Conservation (phyloP, 2,329 filamentous ascomycete genomes). For the Ophiostoma pallidulum region DNA sequence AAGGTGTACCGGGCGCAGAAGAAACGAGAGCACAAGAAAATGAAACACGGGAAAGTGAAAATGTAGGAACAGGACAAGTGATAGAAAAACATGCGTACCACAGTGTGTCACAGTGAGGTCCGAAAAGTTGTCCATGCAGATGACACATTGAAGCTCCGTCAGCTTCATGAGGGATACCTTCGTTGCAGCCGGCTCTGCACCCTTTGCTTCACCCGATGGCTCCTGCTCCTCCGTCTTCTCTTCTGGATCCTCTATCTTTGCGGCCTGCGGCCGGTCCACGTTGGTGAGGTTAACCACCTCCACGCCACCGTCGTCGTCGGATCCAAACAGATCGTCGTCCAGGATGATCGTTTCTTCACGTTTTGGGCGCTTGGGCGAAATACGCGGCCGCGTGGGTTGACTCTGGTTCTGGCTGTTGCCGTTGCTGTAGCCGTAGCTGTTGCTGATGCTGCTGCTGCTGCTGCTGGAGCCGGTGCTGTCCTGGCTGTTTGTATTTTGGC, state of each 20-base stretch:
- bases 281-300: conserved; percentile 29
- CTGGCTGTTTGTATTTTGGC: neutral
- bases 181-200: neutral
- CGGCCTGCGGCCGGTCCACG: conserved; percentile 9
- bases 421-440: neutral
- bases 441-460: neutral
- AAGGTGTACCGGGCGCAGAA: neutral
- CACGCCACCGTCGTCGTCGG: conserved; percentile 19
- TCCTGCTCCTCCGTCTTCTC: neutral
- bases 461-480: neutral
- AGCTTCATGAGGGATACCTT: conserved; percentile 38
- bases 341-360: neutral
- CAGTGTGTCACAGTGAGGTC: conserved; percentile 55
- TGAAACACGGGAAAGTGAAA: neutral
- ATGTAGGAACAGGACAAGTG: neutral
- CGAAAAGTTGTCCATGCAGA: conserved; percentile 55
- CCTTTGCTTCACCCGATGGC: neutral
- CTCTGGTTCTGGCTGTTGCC: neutral
- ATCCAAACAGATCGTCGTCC: conserved; percentile 11
- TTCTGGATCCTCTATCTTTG: neutral
- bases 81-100: conserved; percentile 37
- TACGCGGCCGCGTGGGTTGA: neutral
- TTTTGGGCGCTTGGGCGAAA: conserved; percentile 4
- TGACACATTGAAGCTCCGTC: conserved; percentile 52
- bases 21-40: neutral